Evolutionary conservation across 768 basidiomycete species (phyloP).

Genomic region (Pseudohyphozyma bogoriensis): DNA sequence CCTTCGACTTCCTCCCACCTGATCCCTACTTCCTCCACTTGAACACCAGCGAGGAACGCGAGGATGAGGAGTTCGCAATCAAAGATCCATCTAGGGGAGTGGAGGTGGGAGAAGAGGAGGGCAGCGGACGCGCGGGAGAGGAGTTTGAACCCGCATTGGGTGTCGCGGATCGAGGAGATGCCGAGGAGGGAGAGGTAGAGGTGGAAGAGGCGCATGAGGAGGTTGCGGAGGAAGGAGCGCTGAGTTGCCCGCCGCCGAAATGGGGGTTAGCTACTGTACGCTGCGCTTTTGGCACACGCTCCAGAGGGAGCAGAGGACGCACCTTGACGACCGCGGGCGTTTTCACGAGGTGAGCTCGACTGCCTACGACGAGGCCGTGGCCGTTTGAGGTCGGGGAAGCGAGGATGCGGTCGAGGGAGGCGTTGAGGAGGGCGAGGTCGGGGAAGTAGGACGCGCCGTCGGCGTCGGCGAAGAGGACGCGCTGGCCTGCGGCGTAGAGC

Average conservation of each 20-base stretch:
- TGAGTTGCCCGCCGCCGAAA: conserved; percentile 37
- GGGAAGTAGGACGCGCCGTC: conserved; percentile 84
- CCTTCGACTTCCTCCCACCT: conserved; percentile 90
- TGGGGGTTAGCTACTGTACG: too few relatives aligned
- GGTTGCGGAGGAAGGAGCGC: conserved; percentile 78
- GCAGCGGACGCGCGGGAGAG: conserved; percentile 74
- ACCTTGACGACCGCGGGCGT: conserved; percentile 92
- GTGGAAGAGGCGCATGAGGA: conserved; percentile 90
- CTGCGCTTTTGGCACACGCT: too few relatives aligned
- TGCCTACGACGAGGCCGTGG: conserved; percentile 66
- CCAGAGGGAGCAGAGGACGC: background rate
- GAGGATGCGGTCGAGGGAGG: conserved; percentile 49
- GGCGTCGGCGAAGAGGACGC: conserved; percentile 85
- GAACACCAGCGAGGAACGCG: conserved; percentile 53
- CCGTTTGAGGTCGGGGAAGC: conserved; percentile 29
- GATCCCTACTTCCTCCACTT: conserved; percentile 75
- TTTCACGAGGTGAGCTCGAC: conserved; percentile 81
- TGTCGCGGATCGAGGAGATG: conserved; percentile 47
- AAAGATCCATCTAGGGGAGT: conserved; percentile 79
- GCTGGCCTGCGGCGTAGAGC: conserved; percentile 62
- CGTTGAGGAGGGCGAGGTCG: conserved; percentile 71
- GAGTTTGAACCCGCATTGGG: conserved; percentile 61
- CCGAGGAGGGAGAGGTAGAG: conserved; percentile 79
- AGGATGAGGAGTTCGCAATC: conserved; percentile 86
- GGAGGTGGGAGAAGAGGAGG: conserved; percentile 74